Base-by-base conservation (phyloP, 176 grass and related monocot genomes). In the Lolium multiflorum region DNA sequence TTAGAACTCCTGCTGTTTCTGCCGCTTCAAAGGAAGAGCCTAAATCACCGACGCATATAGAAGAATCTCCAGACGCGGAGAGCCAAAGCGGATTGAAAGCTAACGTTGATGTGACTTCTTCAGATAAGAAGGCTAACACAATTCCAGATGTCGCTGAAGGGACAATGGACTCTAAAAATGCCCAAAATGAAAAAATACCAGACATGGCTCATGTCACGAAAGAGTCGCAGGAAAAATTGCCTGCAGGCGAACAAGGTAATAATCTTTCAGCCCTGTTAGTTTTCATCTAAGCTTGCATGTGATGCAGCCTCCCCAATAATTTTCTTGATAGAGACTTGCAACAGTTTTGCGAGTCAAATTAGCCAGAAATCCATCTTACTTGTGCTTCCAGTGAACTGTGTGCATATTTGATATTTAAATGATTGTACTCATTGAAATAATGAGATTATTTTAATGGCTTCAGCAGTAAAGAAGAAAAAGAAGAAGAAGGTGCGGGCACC, bases 381-480 rank as follows among this genome's bases (percentile, higher is more conserved):
- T 71, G n/a, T 51, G 24, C 69, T 77, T 83, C 11, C 39, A 0
- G 4, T 49, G 17, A 72, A 55, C 6, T 43, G 21, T 73, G 17
- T 52, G 14, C 44, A 69, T 88, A 52, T 76, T 72, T 76, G 74
- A 26, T 79, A 74, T 81, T 71, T 82, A 63, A 49, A 85, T 14
- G 60, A 31, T 73, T 83, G 35, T 71, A 18, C 82, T 75, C 12
- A 71, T 56, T 46, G 24, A 79, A 26, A 77, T 72, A 76, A 39
- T 72, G 79, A 44, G 11, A 57, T 70, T 88, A 43, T 77, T 81
- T 56, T 82, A 14, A 26, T 88, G 65, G 60, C 20, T 83, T 83
- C 15, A 91, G 75, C 77, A 86, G 90, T 88, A 81, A 96, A 94
- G 87, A 99, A 97, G 84, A 99, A 97, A 83, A 98, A 99, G 81